phyloP scores from a whole-genome alignment of 257 asterid genomes.

The Dorcoceras hygrometricum region DNA sequence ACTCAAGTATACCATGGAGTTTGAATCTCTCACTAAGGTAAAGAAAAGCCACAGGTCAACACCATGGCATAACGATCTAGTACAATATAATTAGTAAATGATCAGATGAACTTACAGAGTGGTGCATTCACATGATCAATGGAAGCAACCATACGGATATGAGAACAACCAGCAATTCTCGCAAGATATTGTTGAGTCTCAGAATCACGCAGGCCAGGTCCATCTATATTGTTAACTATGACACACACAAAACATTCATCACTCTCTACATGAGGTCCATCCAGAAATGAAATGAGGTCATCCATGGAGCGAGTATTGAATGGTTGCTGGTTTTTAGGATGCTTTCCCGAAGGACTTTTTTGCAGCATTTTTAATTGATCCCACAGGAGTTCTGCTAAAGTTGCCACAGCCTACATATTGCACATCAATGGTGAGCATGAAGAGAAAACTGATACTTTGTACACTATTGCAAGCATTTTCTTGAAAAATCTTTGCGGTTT shows the following conservation, averaged over 20 bases:
- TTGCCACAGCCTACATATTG: conserved; percentile 57
- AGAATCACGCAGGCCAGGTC: conserved; percentile 79
- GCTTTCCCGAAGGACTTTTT: conserved; percentile 37
- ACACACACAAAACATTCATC: conserved; percentile 63
- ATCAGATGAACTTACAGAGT: conserved; percentile 57
- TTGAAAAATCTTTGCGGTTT: not conserved
- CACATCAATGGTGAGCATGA: conserved; percentile 24
- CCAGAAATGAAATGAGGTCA: conserved; percentile 70
- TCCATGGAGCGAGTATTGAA: conserved; percentile 70
- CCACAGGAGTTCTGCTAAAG: conserved; percentile 77
- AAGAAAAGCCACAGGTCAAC: not conserved
- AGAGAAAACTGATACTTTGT: conserved; percentile 10
- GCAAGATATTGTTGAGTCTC: conserved; percentile 84
- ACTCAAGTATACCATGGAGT: not conserved
- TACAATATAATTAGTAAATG: not conserved
- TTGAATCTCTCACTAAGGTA: conserved; percentile 8
- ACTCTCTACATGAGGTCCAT: conserved; percentile 50
- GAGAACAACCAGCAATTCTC: conserved; percentile 80
- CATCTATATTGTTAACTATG: conserved; percentile 79
- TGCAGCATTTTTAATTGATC: conserved; percentile 64
- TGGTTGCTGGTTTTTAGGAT: conserved; percentile 54
- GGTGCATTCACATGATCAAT: conserved; percentile 88
- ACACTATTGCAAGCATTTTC: not conserved
- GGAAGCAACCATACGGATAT: conserved; percentile 78
- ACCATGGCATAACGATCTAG: not conserved